phyloP scores from a whole-genome alignment of 2,329 filamentous ascomycete species.

The Scedosporium dehoogii region DNA sequence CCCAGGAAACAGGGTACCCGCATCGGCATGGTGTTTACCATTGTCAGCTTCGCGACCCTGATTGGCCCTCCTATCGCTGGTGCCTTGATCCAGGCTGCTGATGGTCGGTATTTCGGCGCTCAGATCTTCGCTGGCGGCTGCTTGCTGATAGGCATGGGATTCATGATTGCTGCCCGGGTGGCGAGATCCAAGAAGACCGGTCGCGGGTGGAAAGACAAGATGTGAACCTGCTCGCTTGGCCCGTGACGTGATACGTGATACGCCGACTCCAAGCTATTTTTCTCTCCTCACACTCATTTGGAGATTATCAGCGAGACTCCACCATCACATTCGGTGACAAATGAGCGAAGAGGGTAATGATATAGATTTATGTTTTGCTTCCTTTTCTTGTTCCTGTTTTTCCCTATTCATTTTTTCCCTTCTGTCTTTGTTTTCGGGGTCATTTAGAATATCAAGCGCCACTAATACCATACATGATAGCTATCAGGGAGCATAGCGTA shows the following conservation, averaged over 20 bases:
- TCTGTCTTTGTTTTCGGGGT: too few species aligned
- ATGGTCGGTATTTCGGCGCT: slow-evolving; percentile 34
- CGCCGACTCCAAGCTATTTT: neutral
- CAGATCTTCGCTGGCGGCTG: slow-evolving; percentile 36
- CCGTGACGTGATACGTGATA: neutral
- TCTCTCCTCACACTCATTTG: neutral
- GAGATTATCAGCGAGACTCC: too few species aligned
- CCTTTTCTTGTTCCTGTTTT: too few species aligned
- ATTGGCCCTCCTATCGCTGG: slow-evolving; percentile 42
- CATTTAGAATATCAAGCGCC: too few species aligned
- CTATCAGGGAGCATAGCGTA: too few species aligned
- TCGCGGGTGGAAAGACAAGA: slow-evolving; percentile 1
- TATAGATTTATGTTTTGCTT: too few species aligned
- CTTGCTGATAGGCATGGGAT: slow-evolving; percentile 29
- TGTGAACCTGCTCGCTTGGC: neutral
- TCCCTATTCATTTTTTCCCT: too few species aligned
- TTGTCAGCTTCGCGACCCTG: slow-evolving; percentile 42
- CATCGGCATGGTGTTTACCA: slow-evolving; percentile 50
- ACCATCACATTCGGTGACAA: too few species aligned
- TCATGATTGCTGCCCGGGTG: slow-evolving; percentile 28
- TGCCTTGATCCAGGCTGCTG: slow-evolving; percentile 31
- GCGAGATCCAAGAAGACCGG: slow-evolving; percentile 16
- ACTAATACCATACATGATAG: too few species aligned
- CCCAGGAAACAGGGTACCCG: slow-evolving; percentile 40
- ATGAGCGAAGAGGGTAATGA: too few species aligned